phyloP scores from a whole-genome alignment of 257 asterid species.

The Scutellaria galericulata region DNA sequence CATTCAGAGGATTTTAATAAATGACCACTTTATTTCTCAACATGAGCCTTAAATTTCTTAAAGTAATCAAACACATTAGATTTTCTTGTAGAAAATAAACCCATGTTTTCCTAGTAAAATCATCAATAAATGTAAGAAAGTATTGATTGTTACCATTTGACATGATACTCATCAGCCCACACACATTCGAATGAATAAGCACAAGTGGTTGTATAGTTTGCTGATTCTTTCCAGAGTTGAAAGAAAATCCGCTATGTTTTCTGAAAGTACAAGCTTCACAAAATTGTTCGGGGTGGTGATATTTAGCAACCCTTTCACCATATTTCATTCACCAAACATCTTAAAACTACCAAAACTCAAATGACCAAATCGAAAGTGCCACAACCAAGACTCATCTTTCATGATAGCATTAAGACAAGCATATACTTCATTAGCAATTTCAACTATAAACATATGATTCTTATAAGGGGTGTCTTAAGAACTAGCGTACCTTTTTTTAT shows the following conservation, averaged over 20 bases:
- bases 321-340: not conserved
- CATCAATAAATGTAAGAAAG: not conserved
- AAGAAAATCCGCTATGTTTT: not conserved
- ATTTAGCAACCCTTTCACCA: slow-evolving; percentile 17
- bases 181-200: slow-evolving; percentile 15
- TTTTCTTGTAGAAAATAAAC: not conserved
- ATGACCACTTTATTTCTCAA: slow-evolving; percentile 30
- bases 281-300: not conserved
- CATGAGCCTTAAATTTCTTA: slow-evolving; percentile 24
- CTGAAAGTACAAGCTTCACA: not conserved
- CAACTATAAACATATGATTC: too few species aligned
- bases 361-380: not conserved
- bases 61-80: not conserved
- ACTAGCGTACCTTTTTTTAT: too few species aligned
- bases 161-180: not conserved
- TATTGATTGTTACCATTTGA: not conserved
- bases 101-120: not conserved
- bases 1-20: not conserved
- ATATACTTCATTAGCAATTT: too few species aligned
- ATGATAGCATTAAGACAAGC: too few species aligned
- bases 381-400: not conserved
- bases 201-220: not conserved
- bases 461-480: too few species aligned
- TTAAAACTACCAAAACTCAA: slow-evolving; percentile 20
- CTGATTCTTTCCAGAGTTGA: not conserved